Conservation (phyloP, 177 flowering plant genomes). For the Tripterygium wilfordii region DNA sequence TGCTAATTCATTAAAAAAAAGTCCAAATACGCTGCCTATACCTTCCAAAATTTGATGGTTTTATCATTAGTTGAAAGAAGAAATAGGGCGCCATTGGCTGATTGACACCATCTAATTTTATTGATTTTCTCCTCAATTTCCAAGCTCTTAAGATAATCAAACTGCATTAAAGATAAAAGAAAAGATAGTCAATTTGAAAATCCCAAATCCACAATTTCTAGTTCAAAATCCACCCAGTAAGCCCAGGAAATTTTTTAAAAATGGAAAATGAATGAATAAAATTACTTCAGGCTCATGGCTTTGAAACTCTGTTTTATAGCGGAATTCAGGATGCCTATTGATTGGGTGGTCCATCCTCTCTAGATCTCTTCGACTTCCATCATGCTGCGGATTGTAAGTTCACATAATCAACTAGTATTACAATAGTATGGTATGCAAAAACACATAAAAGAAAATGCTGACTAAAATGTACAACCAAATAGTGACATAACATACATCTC, state of each 20-base stretch:
- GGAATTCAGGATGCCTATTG: constrained; percentile 64
- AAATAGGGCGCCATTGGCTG: constrained; percentile 67
- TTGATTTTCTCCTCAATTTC: constrained; percentile 81
- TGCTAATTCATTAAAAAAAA: no score
- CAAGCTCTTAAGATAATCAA: constrained; percentile 79
- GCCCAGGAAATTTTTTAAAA: no score
- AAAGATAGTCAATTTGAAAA: background rate
- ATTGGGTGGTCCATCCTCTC: constrained; percentile 50
- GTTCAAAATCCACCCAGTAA: no score
- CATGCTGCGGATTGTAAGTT: constrained; percentile 44
- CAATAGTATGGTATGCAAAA: no score
- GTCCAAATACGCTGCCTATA: no score
- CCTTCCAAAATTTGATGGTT: constrained; percentile 82
- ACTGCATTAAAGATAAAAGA: constrained; percentile 26
- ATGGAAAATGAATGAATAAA: background rate
- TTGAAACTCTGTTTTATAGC: constrained; percentile 64
- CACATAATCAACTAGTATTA: no score
- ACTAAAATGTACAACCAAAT: background rate
- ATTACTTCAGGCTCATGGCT: constrained; percentile 74
- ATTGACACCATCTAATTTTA: constrained; percentile 78
- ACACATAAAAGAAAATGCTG: background rate
- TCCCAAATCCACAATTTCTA: background rate
- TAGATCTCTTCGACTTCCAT: constrained; percentile 44
- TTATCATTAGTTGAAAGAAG: constrained; percentile 79
- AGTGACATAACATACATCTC: constrained; percentile 38